phyloP scores from a whole-genome alignment of 2,329 filamentous ascomycete species.

The Calonectria pauciramosa region DNA sequence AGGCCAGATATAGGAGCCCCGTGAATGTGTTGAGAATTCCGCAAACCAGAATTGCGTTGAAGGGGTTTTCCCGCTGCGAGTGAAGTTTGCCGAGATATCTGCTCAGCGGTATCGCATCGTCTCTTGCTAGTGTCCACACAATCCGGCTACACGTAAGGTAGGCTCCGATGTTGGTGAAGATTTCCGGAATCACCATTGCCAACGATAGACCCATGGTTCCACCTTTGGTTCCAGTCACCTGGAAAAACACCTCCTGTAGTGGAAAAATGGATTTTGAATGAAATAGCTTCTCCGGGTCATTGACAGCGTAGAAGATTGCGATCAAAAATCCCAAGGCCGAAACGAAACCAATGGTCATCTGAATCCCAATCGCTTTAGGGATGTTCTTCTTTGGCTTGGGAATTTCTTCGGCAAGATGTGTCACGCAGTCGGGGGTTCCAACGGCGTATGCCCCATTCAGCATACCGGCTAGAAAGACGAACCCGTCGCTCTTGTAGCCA shows the following conservation, averaged over 20 bases:
- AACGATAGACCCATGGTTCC: conserved; percentile 65
- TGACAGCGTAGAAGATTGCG: conserved; percentile 69
- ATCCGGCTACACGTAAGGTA: conserved; percentile 55
- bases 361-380: conserved; percentile 65
- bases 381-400: conserved; percentile 64
- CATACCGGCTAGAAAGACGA: conserved; percentile 55
- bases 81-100: conserved; percentile 45
- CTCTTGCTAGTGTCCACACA: conserved; percentile 56
- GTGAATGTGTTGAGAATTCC: conserved; percentile 63
- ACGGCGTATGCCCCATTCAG: conserved; percentile 77
- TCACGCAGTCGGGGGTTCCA: conserved; percentile 74
- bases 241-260: conserved; percentile 75
- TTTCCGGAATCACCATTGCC: conserved; percentile 54
- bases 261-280: conserved; percentile 65
- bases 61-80: conserved; percentile 48
- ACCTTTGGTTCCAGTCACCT: conserved; percentile 64
- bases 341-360: conserved; percentile 64
- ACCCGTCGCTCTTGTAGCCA: conserved; percentile 56
- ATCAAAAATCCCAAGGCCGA: conserved; percentile 67
- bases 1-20: conserved; percentile 76
- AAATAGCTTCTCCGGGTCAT: conserved; percentile 64
- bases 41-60: conserved; percentile 64
- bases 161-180: conserved; percentile 50
- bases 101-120: conserved; percentile 53
- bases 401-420: conserved; percentile 76